These are phyloP conservation scores for Diaporthe humulicola DNA, from an alignment of 2,329 filamentous ascomycete species.

Conservation along the genomic window DNA sequence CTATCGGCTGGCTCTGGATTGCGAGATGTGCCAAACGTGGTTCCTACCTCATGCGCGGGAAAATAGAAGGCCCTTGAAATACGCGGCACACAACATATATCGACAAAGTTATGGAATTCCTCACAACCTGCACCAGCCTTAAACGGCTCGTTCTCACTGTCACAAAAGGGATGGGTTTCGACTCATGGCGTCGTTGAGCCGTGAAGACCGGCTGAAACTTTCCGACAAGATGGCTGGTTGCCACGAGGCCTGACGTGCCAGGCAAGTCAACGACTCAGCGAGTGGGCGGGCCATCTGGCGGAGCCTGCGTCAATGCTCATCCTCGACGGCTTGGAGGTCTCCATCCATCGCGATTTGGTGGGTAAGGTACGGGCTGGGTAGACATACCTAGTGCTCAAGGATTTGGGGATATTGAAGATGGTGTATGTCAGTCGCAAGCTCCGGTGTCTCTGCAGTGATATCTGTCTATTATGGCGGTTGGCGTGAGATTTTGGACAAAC, in stretches of 20 bases:
- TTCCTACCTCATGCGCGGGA: background rate
- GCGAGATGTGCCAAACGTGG: background rate
- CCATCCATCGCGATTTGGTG: background rate
- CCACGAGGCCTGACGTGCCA: background rate
- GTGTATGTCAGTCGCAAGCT: background rate
- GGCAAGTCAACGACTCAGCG: no score
- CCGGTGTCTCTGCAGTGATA: background rate
- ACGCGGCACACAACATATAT: background rate
- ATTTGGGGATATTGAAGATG: background rate
- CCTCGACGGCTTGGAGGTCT: background rate
- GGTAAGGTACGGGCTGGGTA: background rate
- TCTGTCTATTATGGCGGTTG: background rate
- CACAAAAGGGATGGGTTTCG: background rate
- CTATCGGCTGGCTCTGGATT: background rate
- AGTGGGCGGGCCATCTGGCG: background rate
- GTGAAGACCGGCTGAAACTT: background rate
- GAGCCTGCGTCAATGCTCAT: background rate
- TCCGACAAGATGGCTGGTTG: background rate
- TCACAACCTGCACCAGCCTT: background rate
- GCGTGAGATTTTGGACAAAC: background rate
- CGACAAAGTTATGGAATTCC: background rate
- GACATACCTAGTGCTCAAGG: constrained; percentile 1
- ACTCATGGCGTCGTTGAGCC: background rate
- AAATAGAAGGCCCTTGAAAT: no score
- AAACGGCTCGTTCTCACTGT: background rate